These are phyloP conservation scores for Orbilia oligospora DNA, from an alignment of 2,329 filamentous ascomycete genomes.

Conservation along the genomic window DNA sequence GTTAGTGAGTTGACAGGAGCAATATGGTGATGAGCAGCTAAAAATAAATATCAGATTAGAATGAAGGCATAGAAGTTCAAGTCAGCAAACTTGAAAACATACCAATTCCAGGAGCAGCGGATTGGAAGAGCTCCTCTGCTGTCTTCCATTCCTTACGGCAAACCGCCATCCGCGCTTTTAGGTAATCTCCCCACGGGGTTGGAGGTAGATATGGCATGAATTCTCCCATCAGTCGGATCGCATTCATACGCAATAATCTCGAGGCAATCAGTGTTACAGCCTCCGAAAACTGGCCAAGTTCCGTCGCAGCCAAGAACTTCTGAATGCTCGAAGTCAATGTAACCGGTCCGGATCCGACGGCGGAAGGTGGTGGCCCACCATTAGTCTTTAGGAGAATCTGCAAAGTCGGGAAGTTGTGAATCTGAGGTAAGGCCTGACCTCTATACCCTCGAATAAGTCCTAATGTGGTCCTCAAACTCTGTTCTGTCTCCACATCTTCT, in stretches of 20 bases:
- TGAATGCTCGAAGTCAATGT: constrained; percentile 67
- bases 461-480: constrained; percentile 61
- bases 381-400: constrained; percentile 71
- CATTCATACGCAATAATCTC: constrained; percentile 67
- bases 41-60: neutral
- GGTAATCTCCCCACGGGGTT: constrained; percentile 77
- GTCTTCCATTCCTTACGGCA: constrained; percentile 75
- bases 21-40: constrained; percentile 63
- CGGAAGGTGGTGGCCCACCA: constrained; percentile 74
- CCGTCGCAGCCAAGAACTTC: constrained; percentile 62
- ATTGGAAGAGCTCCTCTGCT: constrained; percentile 82
- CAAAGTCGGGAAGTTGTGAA: constrained; percentile 62
- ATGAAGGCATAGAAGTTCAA: neutral
- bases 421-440: constrained; percentile 39
- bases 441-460: constrained; percentile 50
- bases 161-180: constrained; percentile 85
- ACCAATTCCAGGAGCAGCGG: constrained; percentile 86
- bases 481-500: constrained; percentile 59
- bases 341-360: constrained; percentile 69
- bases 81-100: constrained; percentile 66
- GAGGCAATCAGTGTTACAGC: constrained; percentile 67
- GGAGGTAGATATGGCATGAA: constrained; percentile 77
- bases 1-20: constrained; percentile 69
- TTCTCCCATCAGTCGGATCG: constrained; percentile 71
- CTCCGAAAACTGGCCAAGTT: constrained; percentile 66